Evolutionary conservation across 2,329 filamentous ascomycete genomes (phyloP), one percentile per base, ranked within the genome.

Genomic region (Hypocrella siamensis): DNA sequence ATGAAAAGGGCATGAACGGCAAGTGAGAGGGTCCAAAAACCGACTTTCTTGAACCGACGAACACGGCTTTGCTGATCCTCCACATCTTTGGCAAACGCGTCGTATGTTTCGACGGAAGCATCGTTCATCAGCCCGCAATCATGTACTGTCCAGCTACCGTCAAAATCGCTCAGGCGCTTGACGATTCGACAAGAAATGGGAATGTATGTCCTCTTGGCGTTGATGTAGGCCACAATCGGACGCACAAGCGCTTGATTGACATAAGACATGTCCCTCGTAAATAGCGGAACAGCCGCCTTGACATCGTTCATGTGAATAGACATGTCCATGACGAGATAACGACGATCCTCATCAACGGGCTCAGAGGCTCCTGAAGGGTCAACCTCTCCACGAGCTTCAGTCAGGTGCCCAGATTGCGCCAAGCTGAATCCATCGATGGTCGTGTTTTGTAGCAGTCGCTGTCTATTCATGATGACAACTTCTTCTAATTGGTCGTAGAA

Each of bases 191-290:
- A 96, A 44, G 79, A 81, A 45, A 98, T 84, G 17, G 90, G 90
- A 27, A 98, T 96, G 48, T 93, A 96, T 0, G 88, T 93, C 48
- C 78, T 79, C 52, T 85, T 83, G 26, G 84, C 82, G 56, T 98
- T 98, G 57, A 98, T 96, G 53, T 96, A 98, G 6, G 90, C 90
- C 26, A 98, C 86, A 38, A 98, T 98, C 12, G 90, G 90, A 4
- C 90, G 75, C 22, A 96, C 83, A 4, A 96, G 74, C 2, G 90
- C 85, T 52, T 93, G 92, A 56, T 94, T 96, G 46, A 94, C 80
- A 52, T 96, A 98, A 1, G 84, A 92, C 30, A 96, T 71, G 48
- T 94, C 80, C 12, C 74, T 78, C 2, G 81, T 93, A 58, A 98
- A 96, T 31, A 96, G 69, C 1, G 90, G 90, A 2, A 98, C 86